These are phyloP conservation scores for Casuarina cunninghamiana DNA, from an alignment of 306 rosid species.

Conservation along the genomic window DNA sequence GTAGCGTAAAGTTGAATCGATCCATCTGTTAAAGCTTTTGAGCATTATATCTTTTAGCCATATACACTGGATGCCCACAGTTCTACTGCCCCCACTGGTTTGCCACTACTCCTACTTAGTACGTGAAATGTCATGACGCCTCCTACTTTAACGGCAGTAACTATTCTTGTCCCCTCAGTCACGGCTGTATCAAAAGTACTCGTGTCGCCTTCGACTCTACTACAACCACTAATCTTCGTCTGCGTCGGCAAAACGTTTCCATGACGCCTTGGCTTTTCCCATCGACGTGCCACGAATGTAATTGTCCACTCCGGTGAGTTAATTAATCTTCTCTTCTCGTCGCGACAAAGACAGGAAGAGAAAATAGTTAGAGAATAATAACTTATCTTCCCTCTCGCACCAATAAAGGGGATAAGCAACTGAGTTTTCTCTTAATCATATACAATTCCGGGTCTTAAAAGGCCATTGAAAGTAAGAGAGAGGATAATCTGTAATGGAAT, in stretches of 20 bases:
- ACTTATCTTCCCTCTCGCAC: background rate
- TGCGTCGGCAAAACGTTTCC: background rate
- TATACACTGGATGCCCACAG: constrained; percentile 9
- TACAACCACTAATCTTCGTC: background rate
- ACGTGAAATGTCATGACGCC: background rate
- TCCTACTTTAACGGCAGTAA: constrained; percentile 18
- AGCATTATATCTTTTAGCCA: background rate
- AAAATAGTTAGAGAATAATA: background rate
- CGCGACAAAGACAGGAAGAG: background rate
- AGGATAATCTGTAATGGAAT: constrained; percentile 3
- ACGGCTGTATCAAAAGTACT: background rate
- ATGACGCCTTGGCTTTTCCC: background rate
- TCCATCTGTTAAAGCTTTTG: background rate
- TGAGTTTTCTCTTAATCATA: background rate
- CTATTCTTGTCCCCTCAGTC: constrained; percentile 17
- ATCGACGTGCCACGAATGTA: background rate
- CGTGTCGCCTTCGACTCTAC: background rate
- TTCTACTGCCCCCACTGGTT: background rate
- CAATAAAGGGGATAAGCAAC: background rate
- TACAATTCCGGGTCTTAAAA: background rate
- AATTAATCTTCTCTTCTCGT: background rate
- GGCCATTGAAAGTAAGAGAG: background rate
- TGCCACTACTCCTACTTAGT: background rate
- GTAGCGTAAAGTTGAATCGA: background rate
- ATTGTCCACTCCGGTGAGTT: background rate